Base-by-base conservation (phyloP, 2,329 filamentous ascomycete species). In the Monilinia fructicola region DNA sequence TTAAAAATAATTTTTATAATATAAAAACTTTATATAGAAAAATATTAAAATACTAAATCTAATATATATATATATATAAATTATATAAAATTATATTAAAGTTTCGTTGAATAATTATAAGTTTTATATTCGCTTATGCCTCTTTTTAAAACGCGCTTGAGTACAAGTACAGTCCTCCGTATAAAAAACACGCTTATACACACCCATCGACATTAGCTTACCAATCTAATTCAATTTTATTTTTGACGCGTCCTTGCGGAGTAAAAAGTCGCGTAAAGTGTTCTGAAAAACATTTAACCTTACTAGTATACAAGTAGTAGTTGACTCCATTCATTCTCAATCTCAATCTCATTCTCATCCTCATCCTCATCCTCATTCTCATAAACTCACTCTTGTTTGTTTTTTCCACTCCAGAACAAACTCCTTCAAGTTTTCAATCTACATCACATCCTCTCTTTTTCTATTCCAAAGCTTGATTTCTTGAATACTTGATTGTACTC, bases 281-380 rank as follows among this genome's bases (percentile, higher is more conserved):
- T 28, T 54, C 63, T 53, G 62, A 58, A 62, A 67, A 70, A 56
- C 68, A 71, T 61, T 66, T n/a, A n/a, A n/a, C n/a, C n/a, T n/a
- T n/a, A n/a, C n/a, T n/a, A n/a, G n/a, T n/a, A n/a, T n/a, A n/a
- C n/a, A n/a, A n/a, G n/a, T n/a, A n/a, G n/a, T n/a, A n/a, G n/a
- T n/a, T 38, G 52, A 35, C 42, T 65, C 64, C 48, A 61, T 64
- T 58, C 62, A n/a, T 53, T 52, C 31, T 53, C 60, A 54, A n/a
- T n/a, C n/a, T n/a, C n/a, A n/a, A n/a, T n/a, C n/a, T n/a, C n/a
- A n/a, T n/a, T n/a, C n/a, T n/a, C n/a, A n/a, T n/a, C n/a, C n/a
- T n/a, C n/a, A n/a, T n/a, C n/a, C n/a, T n/a, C n/a, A n/a, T n/a
- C n/a, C n/a, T 58, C 62, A n/a, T 53, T 52, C 31, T 53, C 60